These are phyloP conservation scores for Eudorina sp. DNA, from an alignment of 139 green algal genomes.

Conservation along the genomic window DNA sequence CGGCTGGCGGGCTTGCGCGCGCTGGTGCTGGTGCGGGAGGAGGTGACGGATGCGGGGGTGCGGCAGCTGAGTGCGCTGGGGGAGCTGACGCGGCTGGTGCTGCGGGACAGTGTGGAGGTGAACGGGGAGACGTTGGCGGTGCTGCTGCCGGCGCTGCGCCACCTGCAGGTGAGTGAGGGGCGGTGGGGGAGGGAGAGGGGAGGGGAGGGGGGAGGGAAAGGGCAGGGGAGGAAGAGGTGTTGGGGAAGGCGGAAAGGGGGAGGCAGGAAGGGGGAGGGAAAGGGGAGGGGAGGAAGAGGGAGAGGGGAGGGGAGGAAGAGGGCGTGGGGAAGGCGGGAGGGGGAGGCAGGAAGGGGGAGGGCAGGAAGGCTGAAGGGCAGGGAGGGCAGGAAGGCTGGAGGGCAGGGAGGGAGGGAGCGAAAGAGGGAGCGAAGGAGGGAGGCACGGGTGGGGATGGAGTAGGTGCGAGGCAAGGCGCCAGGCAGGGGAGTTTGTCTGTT, in stretches of 20 bases:
- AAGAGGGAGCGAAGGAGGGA: no score
- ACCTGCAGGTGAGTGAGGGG: slow-evolving; percentile 35
- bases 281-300: not conserved
- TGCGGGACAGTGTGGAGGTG: slow-evolving; percentile 20
- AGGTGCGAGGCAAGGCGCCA: not conserved
- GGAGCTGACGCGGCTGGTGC: slow-evolving; percentile 20
- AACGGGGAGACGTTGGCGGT: slow-evolving; percentile 32
- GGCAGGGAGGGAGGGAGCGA: no score
- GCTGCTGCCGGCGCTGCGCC: slow-evolving; percentile 35
- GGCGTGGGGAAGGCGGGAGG: not conserved
- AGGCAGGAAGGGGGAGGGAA: not conserved
- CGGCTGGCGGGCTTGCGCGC: not conserved
- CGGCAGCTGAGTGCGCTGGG: slow-evolving; percentile 32
- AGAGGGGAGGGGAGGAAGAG: not conserved
- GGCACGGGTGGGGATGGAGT: no score
- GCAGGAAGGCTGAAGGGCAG: no score
- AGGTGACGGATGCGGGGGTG: slow-evolving; percentile 44
- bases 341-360: not conserved
- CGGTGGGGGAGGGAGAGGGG: not conserved
- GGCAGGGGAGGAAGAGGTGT: no score
- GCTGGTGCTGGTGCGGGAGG: slow-evolving; percentile 3
- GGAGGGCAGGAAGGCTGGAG: no score
- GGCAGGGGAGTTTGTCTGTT: not conserved
- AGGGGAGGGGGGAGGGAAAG: not conserved
- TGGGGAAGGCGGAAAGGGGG: not conserved